Evolutionary conservation across 73 alveolate species (phyloP).

Genomic region (Uronychia binucleata): DNA sequence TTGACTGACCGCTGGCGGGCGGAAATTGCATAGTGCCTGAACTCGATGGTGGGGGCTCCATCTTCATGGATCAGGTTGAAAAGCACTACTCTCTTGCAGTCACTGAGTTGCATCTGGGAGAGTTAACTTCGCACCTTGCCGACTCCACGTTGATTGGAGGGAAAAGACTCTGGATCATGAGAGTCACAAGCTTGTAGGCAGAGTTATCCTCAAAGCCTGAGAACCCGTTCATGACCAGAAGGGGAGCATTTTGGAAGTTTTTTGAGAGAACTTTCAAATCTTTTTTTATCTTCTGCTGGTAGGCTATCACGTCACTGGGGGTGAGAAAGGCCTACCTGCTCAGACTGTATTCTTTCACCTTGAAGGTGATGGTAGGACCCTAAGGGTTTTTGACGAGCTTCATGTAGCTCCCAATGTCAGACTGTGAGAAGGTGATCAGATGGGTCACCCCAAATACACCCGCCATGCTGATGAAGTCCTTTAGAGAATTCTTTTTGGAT

Average conservation of each 20-base stretch:
- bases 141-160: slow-evolving; percentile 69
- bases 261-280: slow-evolving; percentile 14
- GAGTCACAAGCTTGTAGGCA: slow-evolving; percentile 46
- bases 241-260: slow-evolving; percentile 52
- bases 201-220: slow-evolving; percentile 32
- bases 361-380: slow-evolving; percentile 94
- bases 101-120: slow-evolving; percentile 72
- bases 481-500: slow-evolving; percentile 72
- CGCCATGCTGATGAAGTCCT: slow-evolving; percentile 84
- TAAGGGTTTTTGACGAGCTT: slow-evolving; percentile 87
- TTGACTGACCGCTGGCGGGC: slow-evolving; percentile 81
- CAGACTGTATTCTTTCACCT: slow-evolving; percentile 73
- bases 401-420: slow-evolving; percentile 82
- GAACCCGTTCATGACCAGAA: slow-evolving; percentile 70
- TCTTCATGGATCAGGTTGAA: slow-evolving; percentile 67
- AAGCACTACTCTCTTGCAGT: slow-evolving; percentile 89
- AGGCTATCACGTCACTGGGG: slow-evolving; percentile 81
- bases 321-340: no score
- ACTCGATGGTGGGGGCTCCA: slow-evolving; percentile 64
- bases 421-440: slow-evolving; percentile 85
- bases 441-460: slow-evolving; percentile 86
- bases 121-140: slow-evolving; percentile 48
- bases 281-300: slow-evolving; percentile 33
- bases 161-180: slow-evolving; percentile 65
- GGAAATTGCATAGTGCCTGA: slow-evolving; percentile 88